Conservation (phyloP, 495 filamentous ascomycete species). For the Talaromyces trachyspermus region DNA sequence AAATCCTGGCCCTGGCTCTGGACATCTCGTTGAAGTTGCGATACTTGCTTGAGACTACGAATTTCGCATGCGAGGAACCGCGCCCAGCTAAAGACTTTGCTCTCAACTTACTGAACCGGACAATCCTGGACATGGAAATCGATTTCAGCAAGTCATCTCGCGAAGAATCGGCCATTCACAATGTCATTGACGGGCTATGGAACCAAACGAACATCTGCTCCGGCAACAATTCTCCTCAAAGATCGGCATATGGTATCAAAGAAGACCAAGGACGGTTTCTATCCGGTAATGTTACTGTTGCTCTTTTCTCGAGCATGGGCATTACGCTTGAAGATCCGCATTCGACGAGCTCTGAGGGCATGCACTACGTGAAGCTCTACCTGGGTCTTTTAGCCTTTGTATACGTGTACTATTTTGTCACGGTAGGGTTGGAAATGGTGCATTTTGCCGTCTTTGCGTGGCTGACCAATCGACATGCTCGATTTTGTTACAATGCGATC, state of each 20-base stretch:
- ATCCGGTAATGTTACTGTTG: constrained; percentile 35
- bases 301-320: constrained; percentile 36
- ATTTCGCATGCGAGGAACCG: constrained; percentile 35
- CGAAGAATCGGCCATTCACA: constrained; percentile 27
- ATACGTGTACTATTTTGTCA: constrained; percentile 36
- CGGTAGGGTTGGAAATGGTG: constrained; percentile 28
- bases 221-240: constrained; percentile 11
- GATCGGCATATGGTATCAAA: constrained; percentile 15
- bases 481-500: constrained; percentile 14
- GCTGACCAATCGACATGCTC: constrained; percentile 22
- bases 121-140: constrained; percentile 38
- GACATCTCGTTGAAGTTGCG: constrained; percentile 33
- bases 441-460: constrained; percentile 27
- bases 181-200: constrained; percentile 25
- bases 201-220: constrained; percentile 23
- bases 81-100: constrained; percentile 20
- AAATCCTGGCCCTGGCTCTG: constrained; percentile 33
- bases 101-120: constrained; percentile 27
- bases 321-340: constrained; percentile 25
- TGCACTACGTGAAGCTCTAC: constrained; percentile 30
- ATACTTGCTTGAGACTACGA: constrained; percentile 32
- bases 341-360: constrained; percentile 21
- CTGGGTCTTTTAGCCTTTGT: constrained; percentile 35
- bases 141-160: constrained; percentile 28
- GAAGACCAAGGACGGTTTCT: constrained; percentile 24